Evolutionary conservation across 83 land plant genomes (phyloP).

Genomic region (Thuja plicata): DNA sequence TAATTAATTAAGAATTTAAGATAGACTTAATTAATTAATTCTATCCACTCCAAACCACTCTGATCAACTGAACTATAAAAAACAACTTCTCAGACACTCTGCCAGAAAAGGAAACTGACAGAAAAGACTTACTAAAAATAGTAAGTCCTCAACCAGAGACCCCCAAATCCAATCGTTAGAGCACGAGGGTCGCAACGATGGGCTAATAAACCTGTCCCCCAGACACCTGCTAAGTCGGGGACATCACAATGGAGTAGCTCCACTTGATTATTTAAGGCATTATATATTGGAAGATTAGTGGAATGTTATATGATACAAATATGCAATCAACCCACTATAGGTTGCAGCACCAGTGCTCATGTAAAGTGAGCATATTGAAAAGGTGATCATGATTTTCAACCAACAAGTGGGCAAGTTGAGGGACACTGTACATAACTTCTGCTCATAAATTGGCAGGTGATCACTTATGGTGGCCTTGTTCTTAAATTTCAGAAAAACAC

Average conservation of each 20-base stretch:
- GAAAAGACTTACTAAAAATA: too few relatives aligned
- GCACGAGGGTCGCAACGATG: too few relatives aligned
- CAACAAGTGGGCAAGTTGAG: neutral
- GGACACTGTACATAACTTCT: neutral
- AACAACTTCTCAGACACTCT: too few relatives aligned
- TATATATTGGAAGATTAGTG: neutral
- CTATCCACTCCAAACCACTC: too few relatives aligned
- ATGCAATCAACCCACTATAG: neutral
- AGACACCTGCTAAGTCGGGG: too few relatives aligned
- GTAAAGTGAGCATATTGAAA: neutral
- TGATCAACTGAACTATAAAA: too few relatives aligned
- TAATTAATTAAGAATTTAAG: too few relatives aligned
- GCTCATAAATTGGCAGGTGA: neutral
- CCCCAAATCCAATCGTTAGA: too few relatives aligned
- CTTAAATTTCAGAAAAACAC: neutral
- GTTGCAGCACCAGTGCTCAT: neutral
- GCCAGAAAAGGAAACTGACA: too few relatives aligned
- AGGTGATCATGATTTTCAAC: neutral
- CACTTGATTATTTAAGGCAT: neutral
- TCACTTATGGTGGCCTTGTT: neutral
- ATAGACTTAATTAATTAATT: too few relatives aligned
- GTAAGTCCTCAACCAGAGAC: too few relatives aligned
- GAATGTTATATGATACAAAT: neutral
- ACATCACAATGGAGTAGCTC: neutral
- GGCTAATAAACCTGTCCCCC: too few relatives aligned